Conservation (phyloP, 1,284 basidiomycete genomes). For the Tilletia walkeri region DNA sequence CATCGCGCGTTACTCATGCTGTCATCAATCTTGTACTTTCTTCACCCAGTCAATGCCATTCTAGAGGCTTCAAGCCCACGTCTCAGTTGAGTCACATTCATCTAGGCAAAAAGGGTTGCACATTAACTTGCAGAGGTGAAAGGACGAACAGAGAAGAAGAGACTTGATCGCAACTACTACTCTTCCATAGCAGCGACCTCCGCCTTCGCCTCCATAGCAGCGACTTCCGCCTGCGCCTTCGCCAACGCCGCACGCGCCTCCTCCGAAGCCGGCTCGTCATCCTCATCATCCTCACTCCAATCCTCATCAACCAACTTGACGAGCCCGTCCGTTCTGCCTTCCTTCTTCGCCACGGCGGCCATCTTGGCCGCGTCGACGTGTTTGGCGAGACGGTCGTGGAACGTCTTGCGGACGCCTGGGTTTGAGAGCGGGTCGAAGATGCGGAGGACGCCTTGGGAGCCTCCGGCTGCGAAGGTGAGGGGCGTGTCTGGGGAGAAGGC, state of each 20-base stretch:
- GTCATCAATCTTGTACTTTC: no score
- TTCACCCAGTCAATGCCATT: no score
- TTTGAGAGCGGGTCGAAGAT: slow-evolving; percentile 73
- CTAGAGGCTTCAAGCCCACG: no score
- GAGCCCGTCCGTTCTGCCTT: slow-evolving; percentile 32
- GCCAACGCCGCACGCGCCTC: not conserved
- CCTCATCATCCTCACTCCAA: slow-evolving; percentile 33
- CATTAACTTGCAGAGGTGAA: not conserved
- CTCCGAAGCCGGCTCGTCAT: slow-evolving; percentile 13
- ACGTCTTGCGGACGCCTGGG: slow-evolving; percentile 54
- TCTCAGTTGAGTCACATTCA: no score
- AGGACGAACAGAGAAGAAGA: not conserved
- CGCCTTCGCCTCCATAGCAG: not conserved
- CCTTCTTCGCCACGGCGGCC: slow-evolving; percentile 24
- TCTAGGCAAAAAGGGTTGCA: no score
- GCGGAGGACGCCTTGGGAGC: slow-evolving; percentile 86
- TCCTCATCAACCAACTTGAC: slow-evolving; percentile 33
- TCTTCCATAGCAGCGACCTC: not conserved
- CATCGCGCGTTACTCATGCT: no score
- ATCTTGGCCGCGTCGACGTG: slow-evolving; percentile 23
- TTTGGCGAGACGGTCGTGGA: slow-evolving; percentile 51
- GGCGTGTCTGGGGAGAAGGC: slow-evolving; percentile 91
- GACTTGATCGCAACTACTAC: no score
- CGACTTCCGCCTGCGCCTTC: not conserved
- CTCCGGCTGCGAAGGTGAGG: slow-evolving; percentile 87